phyloP scores from a whole-genome alignment of 2,329 filamentous ascomycete species.

The Hypomyces rosellus region DNA sequence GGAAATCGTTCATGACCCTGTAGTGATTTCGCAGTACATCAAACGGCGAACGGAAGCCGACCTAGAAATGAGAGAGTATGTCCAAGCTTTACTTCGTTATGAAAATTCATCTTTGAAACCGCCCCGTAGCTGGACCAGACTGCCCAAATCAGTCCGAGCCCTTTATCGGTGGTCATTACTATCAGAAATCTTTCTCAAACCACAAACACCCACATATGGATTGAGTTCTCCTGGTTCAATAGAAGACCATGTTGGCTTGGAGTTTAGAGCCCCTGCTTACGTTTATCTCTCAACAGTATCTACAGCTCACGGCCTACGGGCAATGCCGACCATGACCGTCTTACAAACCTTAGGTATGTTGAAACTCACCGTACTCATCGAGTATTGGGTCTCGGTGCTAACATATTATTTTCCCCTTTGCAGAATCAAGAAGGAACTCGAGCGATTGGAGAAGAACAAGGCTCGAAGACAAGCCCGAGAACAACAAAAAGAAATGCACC shows the following conservation, averaged over 20 bases:
- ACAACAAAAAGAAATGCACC: conserved; percentile 69
- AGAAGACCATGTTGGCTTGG: conserved; percentile 27
- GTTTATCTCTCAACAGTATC: conserved; percentile 36
- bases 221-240: conserved; percentile 23
- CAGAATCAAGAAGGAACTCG: conserved; percentile 57
- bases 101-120: conserved; percentile 5
- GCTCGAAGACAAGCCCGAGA: conserved; percentile 86
- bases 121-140: conserved; percentile 12
- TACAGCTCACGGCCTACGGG: conserved; percentile 44
- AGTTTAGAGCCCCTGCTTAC: conserved; percentile 33
- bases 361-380: background rate
- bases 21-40: conserved; percentile 84
- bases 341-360: conserved; percentile 36
- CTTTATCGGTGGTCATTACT: conserved; percentile 17
- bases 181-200: conserved; percentile 10
- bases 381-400: background rate
- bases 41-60: conserved; percentile 68
- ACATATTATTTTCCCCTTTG: background rate
- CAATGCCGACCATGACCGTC: conserved; percentile 46
- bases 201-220: conserved; percentile 15
- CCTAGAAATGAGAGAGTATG: conserved; percentile 67
- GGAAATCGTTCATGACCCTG: conserved; percentile 68
- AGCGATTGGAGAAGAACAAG: conserved; percentile 82
- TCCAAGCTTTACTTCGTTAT: conserved; percentile 19
- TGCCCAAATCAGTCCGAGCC: conserved; percentile 15